These are phyloP conservation scores for Magnusiomyces tetraspermus DNA, from an alignment of 1,139 yeast genomes.

Conservation along the genomic window DNA sequence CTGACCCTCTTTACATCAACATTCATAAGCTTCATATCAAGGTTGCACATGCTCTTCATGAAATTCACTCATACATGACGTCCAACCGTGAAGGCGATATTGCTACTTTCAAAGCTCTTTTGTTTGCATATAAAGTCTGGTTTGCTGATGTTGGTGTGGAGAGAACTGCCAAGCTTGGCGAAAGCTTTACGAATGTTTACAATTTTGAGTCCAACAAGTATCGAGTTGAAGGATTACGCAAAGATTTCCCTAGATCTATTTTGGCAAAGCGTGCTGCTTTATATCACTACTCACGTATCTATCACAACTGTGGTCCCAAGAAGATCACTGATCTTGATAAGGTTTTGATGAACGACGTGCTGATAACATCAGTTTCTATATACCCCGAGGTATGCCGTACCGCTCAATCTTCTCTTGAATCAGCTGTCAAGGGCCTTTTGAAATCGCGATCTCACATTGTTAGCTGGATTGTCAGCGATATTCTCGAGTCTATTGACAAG, in stretches of 20 bases:
- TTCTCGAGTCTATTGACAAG: conserved; percentile 44
- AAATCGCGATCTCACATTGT: conserved; percentile 43
- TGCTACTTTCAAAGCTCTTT: conserved; percentile 53
- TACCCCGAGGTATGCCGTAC: conserved; percentile 61
- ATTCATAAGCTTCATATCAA: conserved; percentile 54
- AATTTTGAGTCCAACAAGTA: conserved; percentile 41
- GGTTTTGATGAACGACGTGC: conserved; percentile 57
- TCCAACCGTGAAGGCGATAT: conserved; percentile 55
- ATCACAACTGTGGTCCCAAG: conserved; percentile 67
- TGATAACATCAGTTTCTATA: conserved; percentile 56
- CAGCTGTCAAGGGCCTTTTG: conserved; percentile 62
- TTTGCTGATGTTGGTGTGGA: conserved; percentile 78
- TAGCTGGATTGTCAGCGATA: conserved; percentile 39
- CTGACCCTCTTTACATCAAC: conserved; percentile 44
- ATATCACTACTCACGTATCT: conserved; percentile 67
- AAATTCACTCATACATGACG: conserved; percentile 43
- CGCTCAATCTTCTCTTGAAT: conserved; percentile 62
- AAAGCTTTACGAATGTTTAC: conserved; percentile 38
- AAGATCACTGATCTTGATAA: conserved; percentile 62
- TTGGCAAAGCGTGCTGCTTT: conserved; percentile 69
- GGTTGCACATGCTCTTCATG: conserved; percentile 63
- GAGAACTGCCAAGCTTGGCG: conserved; percentile 50
- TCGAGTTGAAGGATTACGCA: conserved; percentile 43
- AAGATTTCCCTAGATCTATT: conserved; percentile 72
- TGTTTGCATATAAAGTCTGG: conserved; percentile 69